Evolutionary conservation across 208 protist species (phyloP).

Genomic region (Acanthamoeba castellanii): DNA sequence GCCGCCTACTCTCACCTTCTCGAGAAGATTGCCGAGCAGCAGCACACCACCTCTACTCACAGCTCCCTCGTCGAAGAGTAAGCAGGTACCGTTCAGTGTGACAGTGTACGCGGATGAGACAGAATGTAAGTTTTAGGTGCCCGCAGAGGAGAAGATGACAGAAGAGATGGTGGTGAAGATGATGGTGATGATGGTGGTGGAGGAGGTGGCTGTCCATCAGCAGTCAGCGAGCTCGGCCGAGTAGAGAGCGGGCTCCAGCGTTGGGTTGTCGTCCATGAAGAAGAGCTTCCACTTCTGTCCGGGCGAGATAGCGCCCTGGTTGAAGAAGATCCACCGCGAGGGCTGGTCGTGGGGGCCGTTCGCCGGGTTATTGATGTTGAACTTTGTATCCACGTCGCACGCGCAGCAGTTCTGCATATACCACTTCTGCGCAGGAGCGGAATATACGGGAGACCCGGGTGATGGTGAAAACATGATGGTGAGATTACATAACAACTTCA

Average conservation of each 20-base stretch:
- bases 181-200: neutral
- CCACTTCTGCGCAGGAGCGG: neutral
- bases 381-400: neutral
- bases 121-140: neutral
- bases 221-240: neutral
- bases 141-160: too few relatives aligned
- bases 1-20: slow-evolving; percentile 50
- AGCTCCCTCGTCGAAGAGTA: neutral
- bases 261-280: slow-evolving; percentile 23
- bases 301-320: neutral
- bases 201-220: neutral
- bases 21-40: neutral
- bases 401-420: slow-evolving; percentile 10
- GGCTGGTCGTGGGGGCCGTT: neutral
- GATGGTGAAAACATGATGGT: neutral
- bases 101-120: too few relatives aligned
- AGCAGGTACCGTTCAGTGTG: neutral
- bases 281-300: neutral
- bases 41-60: neutral
- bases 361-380: neutral
- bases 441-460: neutral
- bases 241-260: neutral
- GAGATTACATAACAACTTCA: too few relatives aligned
- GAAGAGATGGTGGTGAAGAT: neutral
- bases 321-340: neutral